Percentiles rank a stretch among this genome's conserved stretches.
These are phyloP conservation scores for Tuber melanosporum DNA, from an alignment of 495 filamentous ascomycete genomes.

Conservation along the genomic window DNA sequence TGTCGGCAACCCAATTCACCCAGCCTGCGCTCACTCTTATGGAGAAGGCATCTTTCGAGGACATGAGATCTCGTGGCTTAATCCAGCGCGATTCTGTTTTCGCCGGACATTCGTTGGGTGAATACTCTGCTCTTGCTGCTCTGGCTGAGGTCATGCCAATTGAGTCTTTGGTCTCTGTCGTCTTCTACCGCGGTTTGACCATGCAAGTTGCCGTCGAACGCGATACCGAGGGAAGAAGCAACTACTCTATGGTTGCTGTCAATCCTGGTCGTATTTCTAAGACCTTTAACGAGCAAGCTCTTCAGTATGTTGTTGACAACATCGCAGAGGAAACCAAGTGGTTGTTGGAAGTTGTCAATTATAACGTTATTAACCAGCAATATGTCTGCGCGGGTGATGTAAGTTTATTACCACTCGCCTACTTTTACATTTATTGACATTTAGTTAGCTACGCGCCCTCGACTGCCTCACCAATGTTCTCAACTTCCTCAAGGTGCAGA, in stretches of 20 bases:
- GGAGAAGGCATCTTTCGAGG: constrained; percentile 99
- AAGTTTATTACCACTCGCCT: constrained; percentile 40
- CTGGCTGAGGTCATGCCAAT: constrained; percentile 99
- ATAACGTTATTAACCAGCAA: constrained; percentile 97
- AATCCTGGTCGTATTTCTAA: constrained; percentile 95
- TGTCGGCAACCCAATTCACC: constrained; percentile 97
- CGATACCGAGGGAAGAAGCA: constrained; percentile 83
- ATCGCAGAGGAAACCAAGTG: constrained; percentile 87
- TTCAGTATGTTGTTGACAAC: constrained; percentile 91
- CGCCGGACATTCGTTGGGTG: constrained; percentile 93
- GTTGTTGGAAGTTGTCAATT: constrained; percentile 98
- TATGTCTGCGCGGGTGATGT: constrained; percentile 93
- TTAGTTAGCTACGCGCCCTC: constrained; percentile 64
- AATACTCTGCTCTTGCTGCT: constrained; percentile 95
- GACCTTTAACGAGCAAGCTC: constrained; percentile 93
- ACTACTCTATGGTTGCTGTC: constrained; percentile 98
- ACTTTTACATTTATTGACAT: constrained; percentile 38
- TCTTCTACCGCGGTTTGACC: constrained; percentile 97
- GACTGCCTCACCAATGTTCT: constrained; percentile 87
- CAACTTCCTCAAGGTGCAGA: constrained; percentile 91
- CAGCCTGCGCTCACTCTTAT: constrained; percentile 95
- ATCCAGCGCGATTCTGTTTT: constrained; percentile 95
- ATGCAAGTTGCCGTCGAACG: constrained; percentile 99
- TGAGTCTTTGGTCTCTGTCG: constrained; percentile 93
- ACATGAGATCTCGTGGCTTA: constrained; percentile 94